Percentiles rank a stretch among this genome's conserved stretches.
phyloP scores from a whole-genome alignment of 139 green algal species.

The Trebouxia sp. region DNA sequence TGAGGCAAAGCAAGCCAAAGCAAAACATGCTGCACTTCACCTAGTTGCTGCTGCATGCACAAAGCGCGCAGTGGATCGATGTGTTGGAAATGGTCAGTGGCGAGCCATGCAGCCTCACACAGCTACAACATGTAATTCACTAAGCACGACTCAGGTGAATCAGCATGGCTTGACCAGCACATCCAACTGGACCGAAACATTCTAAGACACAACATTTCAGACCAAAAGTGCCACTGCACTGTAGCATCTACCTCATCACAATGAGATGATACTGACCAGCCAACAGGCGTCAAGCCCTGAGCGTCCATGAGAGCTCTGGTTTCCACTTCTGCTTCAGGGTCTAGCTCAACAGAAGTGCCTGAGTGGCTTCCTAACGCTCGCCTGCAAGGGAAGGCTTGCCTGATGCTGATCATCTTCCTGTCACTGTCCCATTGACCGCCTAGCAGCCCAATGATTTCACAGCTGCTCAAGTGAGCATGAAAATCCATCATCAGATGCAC shows the following conservation, averaged over 20 bases:
- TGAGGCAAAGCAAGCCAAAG: too few relatives aligned
- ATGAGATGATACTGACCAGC: slow-evolving; percentile 75
- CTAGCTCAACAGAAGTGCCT: slow-evolving; percentile 75
- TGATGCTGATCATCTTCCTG: slow-evolving; percentile 42
- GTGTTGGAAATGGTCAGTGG: too few relatives aligned
- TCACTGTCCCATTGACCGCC: slow-evolving; percentile 60
- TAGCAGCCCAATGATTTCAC: slow-evolving; percentile 72
- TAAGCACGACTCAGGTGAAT: neutral
- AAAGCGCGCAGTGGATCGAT: too few relatives aligned
- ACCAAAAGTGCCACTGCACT: too few relatives aligned
- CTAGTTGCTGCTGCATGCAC: too few relatives aligned
- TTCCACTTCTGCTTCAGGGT: slow-evolving; percentile 68
- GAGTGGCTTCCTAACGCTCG: slow-evolving; percentile 29
- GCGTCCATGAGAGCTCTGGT: slow-evolving; percentile 58
- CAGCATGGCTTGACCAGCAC: neutral
- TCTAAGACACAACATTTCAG: too few relatives aligned
- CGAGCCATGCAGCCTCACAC: neutral
- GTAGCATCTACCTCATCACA: too few relatives aligned
- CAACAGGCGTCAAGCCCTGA: slow-evolving; percentile 59
- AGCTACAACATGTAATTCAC: too few relatives aligned
- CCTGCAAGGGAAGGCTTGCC: slow-evolving; percentile 60
- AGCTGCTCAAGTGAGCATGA: slow-evolving; percentile 63
- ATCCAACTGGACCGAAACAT: too few relatives aligned
- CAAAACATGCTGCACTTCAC: too few relatives aligned
- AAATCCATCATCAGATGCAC: slow-evolving; percentile 68